Evolutionary conservation across 2,329 filamentous ascomycete genomes (phyloP).

Genomic region (Aureobasidium sp.): DNA sequence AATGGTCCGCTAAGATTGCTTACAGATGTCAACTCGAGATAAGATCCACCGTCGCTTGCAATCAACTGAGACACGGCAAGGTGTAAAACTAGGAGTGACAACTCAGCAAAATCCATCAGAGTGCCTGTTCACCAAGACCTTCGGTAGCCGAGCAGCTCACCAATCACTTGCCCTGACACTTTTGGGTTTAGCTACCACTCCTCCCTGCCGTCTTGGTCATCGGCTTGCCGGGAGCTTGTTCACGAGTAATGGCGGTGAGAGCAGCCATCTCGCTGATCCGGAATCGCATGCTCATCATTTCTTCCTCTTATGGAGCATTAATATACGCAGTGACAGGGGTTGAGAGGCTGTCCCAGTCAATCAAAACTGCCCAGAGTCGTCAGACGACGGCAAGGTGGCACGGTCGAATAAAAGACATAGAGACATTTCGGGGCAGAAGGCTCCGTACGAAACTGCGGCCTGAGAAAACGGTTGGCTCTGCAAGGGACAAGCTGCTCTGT

Average conservation of each 20-base stretch:
- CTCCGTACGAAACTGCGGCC: constrained; percentile 6
- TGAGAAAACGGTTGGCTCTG: constrained; percentile 16
- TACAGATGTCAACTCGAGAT: constrained; percentile 12
- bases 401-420: constrained; percentile 4
- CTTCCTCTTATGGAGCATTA: neutral
- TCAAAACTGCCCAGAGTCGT: neutral
- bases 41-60: constrained; percentile 14
- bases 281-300: neutral
- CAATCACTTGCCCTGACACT: constrained; percentile 1
- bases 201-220: constrained; percentile 12
- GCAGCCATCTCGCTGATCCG: constrained; percentile 9
- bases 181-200: neutral
- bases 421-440: constrained; percentile 11
- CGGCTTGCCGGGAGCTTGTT: constrained; percentile 11
- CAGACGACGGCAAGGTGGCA: constrained; percentile 6
- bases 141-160: constrained; percentile 2
- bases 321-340: constrained; percentile 12
- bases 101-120: neutral
- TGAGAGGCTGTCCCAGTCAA: constrained; percentile 1
- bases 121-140: neutral
- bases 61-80: constrained; percentile 11
- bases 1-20: constrained; percentile 11
- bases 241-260: constrained; percentile 15
- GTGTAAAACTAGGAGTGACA: constrained; percentile 1
- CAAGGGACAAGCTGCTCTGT: constrained; percentile 13